Evolutionary conservation across 2,329 filamentous ascomycete genomes (phyloP), one percentile per base, ranked within the genome.

Genomic region (Colletotrichum higginsianum): DNA sequence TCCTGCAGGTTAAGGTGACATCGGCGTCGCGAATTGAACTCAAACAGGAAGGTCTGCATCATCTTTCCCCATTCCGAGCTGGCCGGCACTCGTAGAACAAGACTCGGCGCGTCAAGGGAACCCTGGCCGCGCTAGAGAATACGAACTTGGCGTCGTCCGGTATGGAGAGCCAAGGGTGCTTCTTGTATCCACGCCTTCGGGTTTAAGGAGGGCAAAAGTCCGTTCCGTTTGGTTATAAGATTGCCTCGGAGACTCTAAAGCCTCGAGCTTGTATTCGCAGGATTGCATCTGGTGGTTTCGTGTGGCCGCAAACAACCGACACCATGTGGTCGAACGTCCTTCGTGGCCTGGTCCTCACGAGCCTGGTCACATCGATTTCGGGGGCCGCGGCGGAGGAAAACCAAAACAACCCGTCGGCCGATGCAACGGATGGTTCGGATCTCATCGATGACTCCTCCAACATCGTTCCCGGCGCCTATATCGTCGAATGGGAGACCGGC

Each of bases 401-500:
- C 26, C 26, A 18, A 7, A 21, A 9, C 8, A 18, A 30, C 50
- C 12, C 21, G 38, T 7, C 30, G 38, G 0, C 12, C 16, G 23
- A 35, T 16, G 2, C 0, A 0, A 9, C 38, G 8, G 13, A 53
- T 3, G 61, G 38, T 11, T 13, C 49, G 21, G 40, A 47, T 16
- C 4, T 2, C 9, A 16, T 38, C 61, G 61, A 64, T 2, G 23
- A 47, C 15, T 15, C 40, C 21, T 50, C 23, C 16, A 18, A 2
- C 16, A 40, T 55, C 2, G 70, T 77, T 1, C 72, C 73, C 13
- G 75, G 76, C 11, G 74, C 74, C 44, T 77, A 67, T 62, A 76
- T 77, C 15, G 74, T 77, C 23, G 75, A 77, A 68, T 69, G 77
- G 26, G 72, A 75, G 12, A 73, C 63, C 12, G 63, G 67, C 21